These are phyloP conservation scores for Dalbergia oliveri DNA, from an alignment of 306 rosid genomes.

Conservation along the genomic window DNA sequence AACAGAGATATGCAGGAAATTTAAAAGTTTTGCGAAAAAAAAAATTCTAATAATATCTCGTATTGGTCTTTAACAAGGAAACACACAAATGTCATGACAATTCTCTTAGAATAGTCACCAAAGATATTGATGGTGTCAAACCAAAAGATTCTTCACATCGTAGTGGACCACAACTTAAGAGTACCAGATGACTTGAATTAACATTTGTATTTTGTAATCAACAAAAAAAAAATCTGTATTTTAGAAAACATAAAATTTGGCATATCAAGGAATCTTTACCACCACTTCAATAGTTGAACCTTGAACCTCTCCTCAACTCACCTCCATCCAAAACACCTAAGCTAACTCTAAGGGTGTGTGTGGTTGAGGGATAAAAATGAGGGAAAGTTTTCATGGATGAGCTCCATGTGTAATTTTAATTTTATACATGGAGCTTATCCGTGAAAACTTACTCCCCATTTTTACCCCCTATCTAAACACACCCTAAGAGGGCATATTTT, in stretches of 20 bases:
- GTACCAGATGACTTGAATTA: not conserved
- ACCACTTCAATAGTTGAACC: not conserved
- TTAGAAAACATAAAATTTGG: not conserved
- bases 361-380: too few relatives aligned
- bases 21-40: too few relatives aligned
- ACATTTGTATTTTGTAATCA: not conserved
- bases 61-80: too few relatives aligned
- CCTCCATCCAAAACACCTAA: not conserved
- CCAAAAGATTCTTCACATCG: not conserved
- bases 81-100: not conserved
- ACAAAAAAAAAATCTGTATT: too few relatives aligned
- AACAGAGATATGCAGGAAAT: too few relatives aligned
- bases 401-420: too few relatives aligned
- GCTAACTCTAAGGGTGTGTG: not conserved
- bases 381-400: too few relatives aligned
- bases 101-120: not conserved
- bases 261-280: not conserved
- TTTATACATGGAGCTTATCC: too few relatives aligned
- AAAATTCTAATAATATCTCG: too few relatives aligned
- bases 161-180: constrained; percentile 1
- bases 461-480: too few relatives aligned
- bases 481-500: too few relatives aligned
- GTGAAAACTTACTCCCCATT: too few relatives aligned
- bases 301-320: not conserved
- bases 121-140: not conserved